Conservation (phyloP, 2,329 filamentous ascomycete species). For the Cladorrhinum sp. region DNA sequence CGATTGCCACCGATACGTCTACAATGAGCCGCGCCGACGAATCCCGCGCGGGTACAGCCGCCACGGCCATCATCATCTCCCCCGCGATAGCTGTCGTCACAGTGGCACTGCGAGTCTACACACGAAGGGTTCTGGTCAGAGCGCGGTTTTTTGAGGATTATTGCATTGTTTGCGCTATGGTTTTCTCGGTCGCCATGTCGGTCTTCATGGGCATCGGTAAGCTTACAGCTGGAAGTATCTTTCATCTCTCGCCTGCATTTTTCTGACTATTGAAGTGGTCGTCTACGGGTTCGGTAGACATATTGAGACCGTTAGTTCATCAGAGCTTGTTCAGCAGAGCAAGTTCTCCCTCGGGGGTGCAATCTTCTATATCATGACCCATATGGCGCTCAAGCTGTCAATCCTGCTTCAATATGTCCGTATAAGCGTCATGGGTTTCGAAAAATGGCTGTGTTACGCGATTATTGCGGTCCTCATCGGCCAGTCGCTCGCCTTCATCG, state of each 20-base stretch:
- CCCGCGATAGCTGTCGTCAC: background rate
- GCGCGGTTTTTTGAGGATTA: constrained; percentile 5
- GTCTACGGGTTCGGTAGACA: background rate
- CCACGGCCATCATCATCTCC: background rate
- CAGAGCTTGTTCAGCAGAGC: background rate
- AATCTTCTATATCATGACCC: constrained; percentile 5
- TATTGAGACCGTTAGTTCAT: background rate
- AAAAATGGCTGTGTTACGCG: constrained; percentile 1
- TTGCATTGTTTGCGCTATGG: constrained; percentile 1
- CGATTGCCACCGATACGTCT: background rate
- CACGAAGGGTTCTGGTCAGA: background rate
- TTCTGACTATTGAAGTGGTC: background rate
- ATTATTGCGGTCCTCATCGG: background rate
- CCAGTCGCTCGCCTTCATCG: background rate
- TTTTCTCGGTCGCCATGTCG: background rate
- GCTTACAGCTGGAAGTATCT: too few relatives aligned
- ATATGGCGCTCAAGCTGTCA: constrained; percentile 9
- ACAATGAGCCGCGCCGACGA: background rate
- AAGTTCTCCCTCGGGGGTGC: background rate
- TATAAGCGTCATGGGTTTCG: constrained; percentile 1
- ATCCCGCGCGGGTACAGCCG: background rate
- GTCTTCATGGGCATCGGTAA: background rate
- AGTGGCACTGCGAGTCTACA: constrained; percentile 1
- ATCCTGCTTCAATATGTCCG: constrained; percentile 10
- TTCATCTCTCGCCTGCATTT: background rate